phyloP scores from a whole-genome alignment of 768 basidiomycete species.

The Butyriboletus loyo region DNA sequence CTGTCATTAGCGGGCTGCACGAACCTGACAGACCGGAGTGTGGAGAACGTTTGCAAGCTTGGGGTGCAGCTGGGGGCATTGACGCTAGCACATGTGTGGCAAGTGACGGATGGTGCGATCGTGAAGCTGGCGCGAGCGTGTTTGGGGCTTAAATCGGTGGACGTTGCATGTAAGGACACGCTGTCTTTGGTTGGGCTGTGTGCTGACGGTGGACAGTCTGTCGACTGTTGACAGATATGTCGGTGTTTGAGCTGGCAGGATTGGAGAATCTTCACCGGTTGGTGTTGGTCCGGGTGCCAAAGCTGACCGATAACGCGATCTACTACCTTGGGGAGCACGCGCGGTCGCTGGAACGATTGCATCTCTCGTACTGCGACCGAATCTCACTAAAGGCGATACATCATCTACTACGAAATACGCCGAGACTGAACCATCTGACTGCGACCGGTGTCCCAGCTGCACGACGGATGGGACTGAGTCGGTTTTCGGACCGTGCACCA shows the following conservation, averaged over 20 bases:
- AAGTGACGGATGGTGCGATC: constrained; percentile 76
- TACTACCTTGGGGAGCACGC: constrained; percentile 75
- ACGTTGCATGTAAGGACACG: constrained; percentile 73
- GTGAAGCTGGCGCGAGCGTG: constrained; percentile 68
- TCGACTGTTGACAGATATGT: constrained; percentile 78
- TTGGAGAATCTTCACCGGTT: constrained; percentile 70
- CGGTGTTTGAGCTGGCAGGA: constrained; percentile 74
- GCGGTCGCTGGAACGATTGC: constrained; percentile 68
- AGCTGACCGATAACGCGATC: constrained; percentile 81
- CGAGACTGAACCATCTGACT: constrained; percentile 67
- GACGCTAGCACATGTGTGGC: constrained; percentile 74
- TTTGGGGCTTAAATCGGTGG: constrained; percentile 71
- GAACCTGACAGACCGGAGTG: constrained; percentile 64
- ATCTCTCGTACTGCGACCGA: constrained; percentile 83
- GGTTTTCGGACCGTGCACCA: constrained; percentile 76
- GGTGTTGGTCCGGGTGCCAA: constrained; percentile 75
- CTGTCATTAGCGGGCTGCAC: constrained; percentile 77
- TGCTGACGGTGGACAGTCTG: constrained; percentile 55
- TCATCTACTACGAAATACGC: constrained; percentile 57
- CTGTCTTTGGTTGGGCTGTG: constrained; percentile 1
- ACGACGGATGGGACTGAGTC: constrained; percentile 61
- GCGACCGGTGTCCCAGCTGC: constrained; percentile 79
- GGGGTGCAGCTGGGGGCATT: constrained; percentile 76
- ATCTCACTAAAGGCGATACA: constrained; percentile 76
- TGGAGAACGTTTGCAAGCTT: constrained; percentile 67